A percentile compares a stretch with the other conserved stretches of the same genome.
Evolutionary conservation across 1,139 yeast genomes (phyloP).

Genomic region (Candida frijolesensis): DNA sequence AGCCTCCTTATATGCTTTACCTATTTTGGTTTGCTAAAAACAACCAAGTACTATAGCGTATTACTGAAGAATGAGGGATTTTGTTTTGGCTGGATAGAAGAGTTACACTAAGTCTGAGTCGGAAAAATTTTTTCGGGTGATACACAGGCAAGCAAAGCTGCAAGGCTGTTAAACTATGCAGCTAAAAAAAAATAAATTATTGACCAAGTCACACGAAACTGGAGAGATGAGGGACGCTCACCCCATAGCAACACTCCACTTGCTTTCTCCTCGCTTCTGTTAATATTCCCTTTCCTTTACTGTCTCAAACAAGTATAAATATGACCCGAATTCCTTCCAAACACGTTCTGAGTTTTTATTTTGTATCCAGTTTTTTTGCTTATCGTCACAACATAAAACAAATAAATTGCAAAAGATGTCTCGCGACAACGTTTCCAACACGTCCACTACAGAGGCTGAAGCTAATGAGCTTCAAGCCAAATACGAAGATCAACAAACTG

Average conservation of each 20-base stretch:
- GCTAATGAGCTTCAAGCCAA: conserved; percentile 67
- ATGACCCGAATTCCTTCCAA: not conserved
- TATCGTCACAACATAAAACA: not conserved
- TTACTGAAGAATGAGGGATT: no score
- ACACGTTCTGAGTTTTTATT: not conserved
- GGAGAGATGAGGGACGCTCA: conserved; percentile 2
- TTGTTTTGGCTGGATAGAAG: no score
- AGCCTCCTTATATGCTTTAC: not conserved
- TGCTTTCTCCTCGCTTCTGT: not conserved
- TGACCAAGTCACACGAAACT: not conserved
- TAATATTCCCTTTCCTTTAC: not conserved
- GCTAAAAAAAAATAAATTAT: not conserved
- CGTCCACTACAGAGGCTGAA: conserved; percentile 63
- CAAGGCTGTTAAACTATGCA: conserved; percentile 5
- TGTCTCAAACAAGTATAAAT: conserved; percentile 2
- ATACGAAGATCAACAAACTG: conserved; percentile 38
- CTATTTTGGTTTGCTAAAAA: not conserved
- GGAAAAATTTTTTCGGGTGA: conserved; percentile 3
- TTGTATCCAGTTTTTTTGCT: not conserved
- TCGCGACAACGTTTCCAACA: conserved; percentile 9
- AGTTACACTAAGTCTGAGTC: not conserved
- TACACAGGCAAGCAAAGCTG: not conserved
- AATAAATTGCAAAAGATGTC: conserved; percentile 9
- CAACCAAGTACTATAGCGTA: no score
- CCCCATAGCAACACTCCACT: conserved; percentile 6